These are phyloP conservation scores for Agrocybe pediades DNA, from an alignment of 768 basidiomycete genomes.

Conservation along the genomic window DNA sequence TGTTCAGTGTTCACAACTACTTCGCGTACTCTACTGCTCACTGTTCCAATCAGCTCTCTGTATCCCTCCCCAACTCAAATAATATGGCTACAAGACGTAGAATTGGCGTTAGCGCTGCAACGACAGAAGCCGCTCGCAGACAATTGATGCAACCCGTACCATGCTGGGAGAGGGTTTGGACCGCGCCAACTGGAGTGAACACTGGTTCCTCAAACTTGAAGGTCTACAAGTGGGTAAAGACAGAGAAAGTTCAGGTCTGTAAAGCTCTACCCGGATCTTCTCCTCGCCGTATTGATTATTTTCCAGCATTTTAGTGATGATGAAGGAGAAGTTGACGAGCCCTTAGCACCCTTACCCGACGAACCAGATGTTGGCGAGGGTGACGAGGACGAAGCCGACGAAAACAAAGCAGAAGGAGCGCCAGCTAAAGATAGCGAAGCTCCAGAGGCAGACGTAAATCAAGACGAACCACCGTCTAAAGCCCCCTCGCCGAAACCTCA, in stretches of 20 bases:
- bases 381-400: slow-evolving; percentile 78
- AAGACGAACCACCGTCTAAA: slow-evolving; percentile 59
- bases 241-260: slow-evolving; percentile 74
- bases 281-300: slow-evolving; percentile 1
- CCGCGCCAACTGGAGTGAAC: slow-evolving; percentile 54
- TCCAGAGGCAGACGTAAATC: slow-evolving; percentile 31
- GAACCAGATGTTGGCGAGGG: slow-evolving; percentile 77
- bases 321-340: slow-evolving; percentile 78
- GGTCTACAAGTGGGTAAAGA: slow-evolving; percentile 78
- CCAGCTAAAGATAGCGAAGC: slow-evolving; percentile 31
- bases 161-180: slow-evolving; percentile 84
- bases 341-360: slow-evolving; percentile 76
- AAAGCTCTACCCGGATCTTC: background rate
- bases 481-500: slow-evolving; percentile 69
- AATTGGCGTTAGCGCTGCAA: slow-evolving; percentile 75
- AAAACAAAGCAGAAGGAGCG: slow-evolving; percentile 41
- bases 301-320: slow-evolving; percentile 88
- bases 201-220: slow-evolving; percentile 58
- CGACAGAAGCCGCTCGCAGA: slow-evolving; percentile 78
- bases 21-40: no score
- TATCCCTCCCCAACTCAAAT: background rate
- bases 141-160: slow-evolving; percentile 90
- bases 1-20: no score
- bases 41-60: background rate
- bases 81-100: slow-evolving; percentile 73